These are phyloP conservation scores for Tillandsia fasciculata DNA, from an alignment of 176 grass and related monocot species.

Conservation along the genomic window DNA sequence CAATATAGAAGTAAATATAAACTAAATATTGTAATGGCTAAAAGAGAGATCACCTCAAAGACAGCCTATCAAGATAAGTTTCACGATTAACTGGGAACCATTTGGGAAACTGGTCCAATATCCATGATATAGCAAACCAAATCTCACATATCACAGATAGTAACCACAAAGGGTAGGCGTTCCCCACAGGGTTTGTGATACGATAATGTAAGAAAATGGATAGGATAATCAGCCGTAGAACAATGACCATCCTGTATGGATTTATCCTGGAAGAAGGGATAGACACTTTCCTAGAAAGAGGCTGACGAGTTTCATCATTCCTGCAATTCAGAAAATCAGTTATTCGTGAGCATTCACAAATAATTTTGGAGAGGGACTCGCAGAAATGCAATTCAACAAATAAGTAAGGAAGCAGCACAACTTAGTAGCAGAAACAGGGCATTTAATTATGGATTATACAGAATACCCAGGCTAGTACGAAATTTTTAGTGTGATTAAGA, in stretches of 20 bases:
- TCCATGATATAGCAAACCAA: slow-evolving; percentile 97
- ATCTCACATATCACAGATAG: slow-evolving; percentile 97
- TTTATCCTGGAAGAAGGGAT: slow-evolving; percentile 95
- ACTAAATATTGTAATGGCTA: slow-evolving; percentile 10
- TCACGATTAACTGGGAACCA: slow-evolving; percentile 97
- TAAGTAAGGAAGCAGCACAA: background rate
- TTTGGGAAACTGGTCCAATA: slow-evolving; percentile 98
- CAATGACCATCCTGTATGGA: slow-evolving; percentile 97
- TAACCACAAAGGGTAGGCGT: slow-evolving; percentile 74
- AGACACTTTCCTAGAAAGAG: slow-evolving; percentile 87
- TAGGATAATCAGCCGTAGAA: slow-evolving; percentile 75
- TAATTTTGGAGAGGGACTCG: slow-evolving; percentile 8
- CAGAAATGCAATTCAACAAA: slow-evolving; percentile 5
- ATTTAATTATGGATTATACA: background rate
- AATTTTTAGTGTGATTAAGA: background rate
- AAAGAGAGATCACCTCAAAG: slow-evolving; percentile 65
- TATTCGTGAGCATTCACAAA: background rate
- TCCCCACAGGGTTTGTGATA: slow-evolving; percentile 84
- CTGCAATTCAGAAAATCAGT: slow-evolving; percentile 39
- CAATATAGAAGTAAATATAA: background rate
- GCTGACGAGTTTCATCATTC: slow-evolving; percentile 96
- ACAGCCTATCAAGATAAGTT: slow-evolving; percentile 91
- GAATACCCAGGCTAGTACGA: background rate
- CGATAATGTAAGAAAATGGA: slow-evolving; percentile 96
- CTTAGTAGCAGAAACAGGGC: background rate